Evolutionary conservation across 768 basidiomycete species (phyloP).

Genomic region (Rhizopogon roseolus): DNA sequence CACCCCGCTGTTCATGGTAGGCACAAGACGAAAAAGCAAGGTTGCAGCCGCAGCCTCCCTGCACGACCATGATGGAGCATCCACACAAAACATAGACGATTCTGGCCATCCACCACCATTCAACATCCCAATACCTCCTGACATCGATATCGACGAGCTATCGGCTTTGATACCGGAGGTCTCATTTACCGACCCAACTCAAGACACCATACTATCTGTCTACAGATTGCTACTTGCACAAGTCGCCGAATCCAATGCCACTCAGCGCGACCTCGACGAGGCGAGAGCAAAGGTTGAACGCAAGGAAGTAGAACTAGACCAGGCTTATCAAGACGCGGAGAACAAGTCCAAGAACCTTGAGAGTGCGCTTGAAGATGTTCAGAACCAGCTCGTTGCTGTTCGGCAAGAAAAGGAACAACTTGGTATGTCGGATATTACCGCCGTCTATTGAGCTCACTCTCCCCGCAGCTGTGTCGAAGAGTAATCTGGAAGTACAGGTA

Average conservation of each 20-base stretch:
- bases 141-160: constrained; percentile 61
- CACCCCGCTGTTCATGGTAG: constrained; percentile 26
- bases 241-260: constrained; percentile 46
- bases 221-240: constrained; percentile 62
- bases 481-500: constrained; percentile 50
- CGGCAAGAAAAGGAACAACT: constrained; percentile 66
- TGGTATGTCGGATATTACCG: constrained; percentile 31
- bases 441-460: constrained; percentile 8
- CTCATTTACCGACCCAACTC: constrained; percentile 48
- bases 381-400: constrained; percentile 49
- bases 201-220: constrained; percentile 55
- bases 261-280: constrained; percentile 65
- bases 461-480: constrained; percentile 38
- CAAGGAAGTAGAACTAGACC: constrained; percentile 82
- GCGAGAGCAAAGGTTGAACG: constrained; percentile 59
- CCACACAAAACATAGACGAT: constrained; percentile 32
- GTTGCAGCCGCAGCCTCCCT: constrained; percentile 35
- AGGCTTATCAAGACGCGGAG: constrained; percentile 77
- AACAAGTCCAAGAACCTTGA: constrained; percentile 55
- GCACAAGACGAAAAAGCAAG: constrained; percentile 63
- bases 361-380: constrained; percentile 41
- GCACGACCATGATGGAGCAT: constrained; percentile 28
- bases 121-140: constrained; percentile 52
- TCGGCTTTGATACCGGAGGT: constrained; percentile 57
- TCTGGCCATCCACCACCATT: constrained; percentile 20